A percentile compares a stretch with the other conserved stretches of the same genome.
phyloP scores from a whole-genome alignment of 2,329 filamentous ascomycete genomes.

The Fusarium nelsonii region DNA sequence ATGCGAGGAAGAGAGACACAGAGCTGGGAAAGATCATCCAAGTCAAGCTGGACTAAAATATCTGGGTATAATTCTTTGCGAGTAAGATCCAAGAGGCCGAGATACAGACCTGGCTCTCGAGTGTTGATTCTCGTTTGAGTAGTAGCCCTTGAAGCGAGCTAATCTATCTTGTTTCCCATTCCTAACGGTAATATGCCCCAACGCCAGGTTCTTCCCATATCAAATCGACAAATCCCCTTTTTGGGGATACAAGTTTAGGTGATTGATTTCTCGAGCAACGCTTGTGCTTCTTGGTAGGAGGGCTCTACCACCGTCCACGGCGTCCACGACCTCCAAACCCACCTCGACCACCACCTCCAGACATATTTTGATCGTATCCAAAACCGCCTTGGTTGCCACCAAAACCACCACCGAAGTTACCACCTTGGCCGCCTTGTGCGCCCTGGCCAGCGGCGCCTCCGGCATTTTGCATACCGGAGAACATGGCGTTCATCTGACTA shows the following conservation, averaged over 20 bases:
- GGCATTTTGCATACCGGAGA: conserved; percentile 66
- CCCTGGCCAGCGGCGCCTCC: conserved; percentile 56
- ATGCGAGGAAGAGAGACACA: conserved; percentile 36
- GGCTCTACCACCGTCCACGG: conserved; percentile 43
- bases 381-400: conserved; percentile 66
- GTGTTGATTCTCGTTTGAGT: conserved; percentile 12
- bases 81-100: conserved; percentile 1
- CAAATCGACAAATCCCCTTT: conserved; percentile 37
- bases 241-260: background rate
- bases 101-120: conserved; percentile 17
- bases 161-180: conserved; percentile 42
- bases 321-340: conserved; percentile 50
- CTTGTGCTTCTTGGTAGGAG: no score
- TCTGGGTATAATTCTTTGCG: background rate
- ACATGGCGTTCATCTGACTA: conserved; percentile 69
- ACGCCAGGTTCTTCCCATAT: conserved; percentile 46
- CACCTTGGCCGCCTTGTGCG: conserved; percentile 63
- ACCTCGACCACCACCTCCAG: conserved; percentile 53
- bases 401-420: conserved; percentile 66
- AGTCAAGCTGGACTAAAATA: conserved; percentile 13
- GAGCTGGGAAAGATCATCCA: conserved; percentile 41
- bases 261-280: background rate
- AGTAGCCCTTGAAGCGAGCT: conserved; percentile 27
- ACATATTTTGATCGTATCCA: conserved; percentile 63
- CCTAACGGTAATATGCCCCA: conserved; percentile 41